These are phyloP conservation scores for Globisporangium echinulatum DNA, from an alignment of 352 stramenopile genomes.

Conservation along the genomic window DNA sequence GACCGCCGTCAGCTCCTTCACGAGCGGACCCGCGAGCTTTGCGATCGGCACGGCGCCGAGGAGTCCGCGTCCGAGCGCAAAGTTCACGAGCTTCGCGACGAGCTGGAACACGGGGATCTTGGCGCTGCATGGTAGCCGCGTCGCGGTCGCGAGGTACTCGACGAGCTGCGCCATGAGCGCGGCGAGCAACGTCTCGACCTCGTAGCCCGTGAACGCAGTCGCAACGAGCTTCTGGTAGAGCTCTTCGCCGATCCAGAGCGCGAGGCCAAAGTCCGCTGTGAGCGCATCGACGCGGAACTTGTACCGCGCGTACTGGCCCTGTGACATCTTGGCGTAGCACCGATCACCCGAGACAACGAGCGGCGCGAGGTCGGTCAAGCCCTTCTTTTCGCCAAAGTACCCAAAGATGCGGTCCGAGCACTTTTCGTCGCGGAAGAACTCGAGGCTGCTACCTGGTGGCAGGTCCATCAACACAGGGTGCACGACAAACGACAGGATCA, in stretches of 20 bases:
- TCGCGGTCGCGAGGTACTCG: constrained; percentile 36
- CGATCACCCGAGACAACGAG: constrained; percentile 50
- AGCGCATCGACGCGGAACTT: constrained; percentile 75
- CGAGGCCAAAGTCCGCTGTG: constrained; percentile 63
- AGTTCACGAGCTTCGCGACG: constrained; percentile 59
- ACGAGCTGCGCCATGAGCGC: constrained; percentile 36
- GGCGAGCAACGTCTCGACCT: constrained; percentile 59
- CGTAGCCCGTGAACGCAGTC: constrained; percentile 44
- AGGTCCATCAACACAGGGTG: constrained; percentile 80
- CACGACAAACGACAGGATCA: constrained; percentile 74
- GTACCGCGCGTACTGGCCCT: constrained; percentile 65
- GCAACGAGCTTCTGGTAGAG: constrained; percentile 52
- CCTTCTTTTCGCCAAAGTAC: constrained; percentile 70
- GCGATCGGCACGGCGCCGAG: constrained; percentile 49
- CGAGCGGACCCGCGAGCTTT: constrained; percentile 39
- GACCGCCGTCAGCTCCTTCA: constrained; percentile 45
- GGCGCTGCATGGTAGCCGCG: constrained; percentile 29
- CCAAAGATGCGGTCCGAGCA: constrained; percentile 61
- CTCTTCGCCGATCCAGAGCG: constrained; percentile 63
- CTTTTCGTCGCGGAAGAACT: constrained; percentile 62
- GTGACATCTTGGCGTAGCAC: constrained; percentile 59
- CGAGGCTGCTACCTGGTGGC: constrained; percentile 54
- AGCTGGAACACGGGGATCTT: constrained; percentile 51
- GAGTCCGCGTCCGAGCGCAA: constrained; percentile 44
- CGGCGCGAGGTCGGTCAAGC: constrained; percentile 56